These are phyloP conservation scores for Melastoma candidum DNA, from an alignment of 441 rosid genomes.

Conservation along the genomic window DNA sequence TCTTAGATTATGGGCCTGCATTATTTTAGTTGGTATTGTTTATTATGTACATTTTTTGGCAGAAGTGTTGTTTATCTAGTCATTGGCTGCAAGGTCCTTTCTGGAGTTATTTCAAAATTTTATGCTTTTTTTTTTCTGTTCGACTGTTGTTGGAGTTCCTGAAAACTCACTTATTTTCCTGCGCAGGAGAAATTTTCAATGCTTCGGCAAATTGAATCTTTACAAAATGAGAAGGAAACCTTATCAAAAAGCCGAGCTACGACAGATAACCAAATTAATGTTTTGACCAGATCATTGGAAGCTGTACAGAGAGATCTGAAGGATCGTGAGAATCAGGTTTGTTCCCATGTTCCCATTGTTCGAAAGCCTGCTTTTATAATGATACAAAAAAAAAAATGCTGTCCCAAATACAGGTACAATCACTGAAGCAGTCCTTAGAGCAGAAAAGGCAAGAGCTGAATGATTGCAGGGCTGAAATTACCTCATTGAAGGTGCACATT, in stretches of 20 bases:
- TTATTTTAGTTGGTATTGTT: too few relatives aligned
- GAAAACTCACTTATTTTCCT: not conserved
- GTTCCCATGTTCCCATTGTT: constrained; percentile 1
- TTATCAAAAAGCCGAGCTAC: constrained; percentile 41
- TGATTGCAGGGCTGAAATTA: constrained; percentile 88
- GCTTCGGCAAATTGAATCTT: constrained; percentile 61
- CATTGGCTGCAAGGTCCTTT: too few relatives aligned
- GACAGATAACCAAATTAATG: constrained; percentile 49
- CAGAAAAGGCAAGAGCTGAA: constrained; percentile 69
- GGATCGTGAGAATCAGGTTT: constrained; percentile 72
- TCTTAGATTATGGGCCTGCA: too few relatives aligned
- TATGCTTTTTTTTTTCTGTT: too few relatives aligned
- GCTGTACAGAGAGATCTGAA: constrained; percentile 58
- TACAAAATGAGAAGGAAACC: constrained; percentile 44
- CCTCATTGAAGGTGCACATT: constrained; percentile 81
- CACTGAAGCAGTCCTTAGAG: constrained; percentile 62
- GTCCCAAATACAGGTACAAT: constrained; percentile 45
- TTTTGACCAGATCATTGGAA: constrained; percentile 51
- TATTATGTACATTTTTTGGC: too few relatives aligned
- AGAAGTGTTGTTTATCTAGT: too few relatives aligned
- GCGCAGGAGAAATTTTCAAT: constrained; percentile 86
- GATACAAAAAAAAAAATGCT: constrained; percentile 9
- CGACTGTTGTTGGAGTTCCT: too few relatives aligned
- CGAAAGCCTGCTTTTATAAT: not conserved
- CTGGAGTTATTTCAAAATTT: too few relatives aligned